phyloP scores from a whole-genome alignment of 495 filamentous ascomycete species.

The Xylaria venustula region DNA sequence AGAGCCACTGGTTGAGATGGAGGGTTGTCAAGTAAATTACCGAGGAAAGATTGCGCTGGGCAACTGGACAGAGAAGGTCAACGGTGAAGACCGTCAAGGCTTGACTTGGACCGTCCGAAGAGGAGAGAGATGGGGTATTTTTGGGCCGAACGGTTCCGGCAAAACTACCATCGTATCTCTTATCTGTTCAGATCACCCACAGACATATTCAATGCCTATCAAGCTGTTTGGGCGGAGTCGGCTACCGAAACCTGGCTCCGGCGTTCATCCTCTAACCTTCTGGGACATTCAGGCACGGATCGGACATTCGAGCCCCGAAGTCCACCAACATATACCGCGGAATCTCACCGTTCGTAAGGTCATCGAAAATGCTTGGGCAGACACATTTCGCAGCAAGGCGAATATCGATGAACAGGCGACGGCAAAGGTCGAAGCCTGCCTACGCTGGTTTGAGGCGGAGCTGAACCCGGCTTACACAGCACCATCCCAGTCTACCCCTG shows the following conservation, averaged over 20 bases:
- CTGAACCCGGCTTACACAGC: constrained; percentile 53
- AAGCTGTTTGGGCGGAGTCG: constrained; percentile 79
- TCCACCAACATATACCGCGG: constrained; percentile 88
- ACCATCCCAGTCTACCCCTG: background rate
- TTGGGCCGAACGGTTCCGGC: constrained; percentile 85
- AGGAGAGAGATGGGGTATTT: constrained; percentile 85
- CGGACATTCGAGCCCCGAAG: constrained; percentile 89
- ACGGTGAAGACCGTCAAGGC: constrained; percentile 51
- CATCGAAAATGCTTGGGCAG: constrained; percentile 82
- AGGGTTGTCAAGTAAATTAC: constrained; percentile 76
- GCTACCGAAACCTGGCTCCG: constrained; percentile 63
- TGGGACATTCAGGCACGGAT: constrained; percentile 90
- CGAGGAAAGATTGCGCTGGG: constrained; percentile 73
- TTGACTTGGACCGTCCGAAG: constrained; percentile 80
- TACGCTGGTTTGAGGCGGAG: constrained; percentile 73
- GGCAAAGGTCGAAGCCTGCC: constrained; percentile 58
- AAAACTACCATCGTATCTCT: constrained; percentile 93
- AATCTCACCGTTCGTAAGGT: constrained; percentile 70
- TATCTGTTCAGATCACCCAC: constrained; percentile 92
- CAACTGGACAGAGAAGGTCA: constrained; percentile 64
- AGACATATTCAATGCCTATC: constrained; percentile 86
- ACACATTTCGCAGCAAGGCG: constrained; percentile 75
- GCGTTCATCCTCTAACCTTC: constrained; percentile 73
- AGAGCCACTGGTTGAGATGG: constrained; percentile 81
- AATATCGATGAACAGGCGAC: constrained; percentile 54